Percentiles rank a stretch among this genome's conserved stretches.
Conservation (phyloP, 2,329 filamentous ascomycete species). For the Cordyceps farinosa region DNA sequence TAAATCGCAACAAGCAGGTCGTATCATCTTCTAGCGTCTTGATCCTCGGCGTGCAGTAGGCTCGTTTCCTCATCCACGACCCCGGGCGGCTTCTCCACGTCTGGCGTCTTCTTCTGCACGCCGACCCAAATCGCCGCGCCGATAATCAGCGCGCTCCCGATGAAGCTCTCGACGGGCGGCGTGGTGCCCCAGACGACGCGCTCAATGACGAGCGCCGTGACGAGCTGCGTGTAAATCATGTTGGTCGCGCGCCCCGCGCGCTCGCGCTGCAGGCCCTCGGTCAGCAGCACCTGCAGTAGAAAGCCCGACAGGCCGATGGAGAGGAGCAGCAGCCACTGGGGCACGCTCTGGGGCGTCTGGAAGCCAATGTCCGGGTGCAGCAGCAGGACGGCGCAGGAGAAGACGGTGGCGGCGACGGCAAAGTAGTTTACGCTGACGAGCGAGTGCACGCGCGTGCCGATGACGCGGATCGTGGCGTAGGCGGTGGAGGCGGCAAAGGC, state of each 20-base stretch:
- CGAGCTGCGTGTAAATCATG: conserved; percentile 33
- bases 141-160: conserved; percentile 40
- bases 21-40: background rate
- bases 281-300: conserved; percentile 73
- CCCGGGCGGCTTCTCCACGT: conserved; percentile 15
- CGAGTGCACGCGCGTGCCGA: conserved; percentile 70
- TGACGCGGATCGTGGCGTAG: conserved; percentile 70
- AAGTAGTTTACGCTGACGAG: conserved; percentile 79
- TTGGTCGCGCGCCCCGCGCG: conserved; percentile 42
- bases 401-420: conserved; percentile 60
- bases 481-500: conserved; percentile 66
- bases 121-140: conserved; percentile 41
- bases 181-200: conserved; percentile 42
- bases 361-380: conserved; percentile 40
- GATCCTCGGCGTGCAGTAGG: conserved; percentile 22
- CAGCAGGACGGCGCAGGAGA: conserved; percentile 59
- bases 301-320: conserved; percentile 68
- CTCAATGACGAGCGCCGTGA: conserved; percentile 37
- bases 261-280: conserved; percentile 67
- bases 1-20: background rate
- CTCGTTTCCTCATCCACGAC: conserved; percentile 36
- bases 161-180: conserved; percentile 35
- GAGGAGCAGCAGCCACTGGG: conserved; percentile 49
- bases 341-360: conserved; percentile 28
- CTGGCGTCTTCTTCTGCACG: conserved; percentile 36